Conservation (phyloP, 805 yeast species). For the Metschnikowia sp. region DNA sequence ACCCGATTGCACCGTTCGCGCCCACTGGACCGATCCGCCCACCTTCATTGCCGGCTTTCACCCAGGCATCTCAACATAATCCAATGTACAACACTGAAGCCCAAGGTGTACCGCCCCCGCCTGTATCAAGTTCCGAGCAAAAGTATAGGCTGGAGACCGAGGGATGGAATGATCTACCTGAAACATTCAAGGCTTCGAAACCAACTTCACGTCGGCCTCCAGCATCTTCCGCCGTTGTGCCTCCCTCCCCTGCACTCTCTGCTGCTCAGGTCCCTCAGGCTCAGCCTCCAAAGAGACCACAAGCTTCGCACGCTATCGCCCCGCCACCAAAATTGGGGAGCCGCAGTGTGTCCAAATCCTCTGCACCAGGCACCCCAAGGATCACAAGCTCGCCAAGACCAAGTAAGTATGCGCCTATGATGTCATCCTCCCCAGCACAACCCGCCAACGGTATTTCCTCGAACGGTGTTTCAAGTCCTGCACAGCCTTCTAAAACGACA, state of each 20-base stretch:
- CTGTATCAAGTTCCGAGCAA: constrained; percentile 9
- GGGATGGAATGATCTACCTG: constrained; percentile 73
- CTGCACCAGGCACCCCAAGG: constrained; percentile 8
- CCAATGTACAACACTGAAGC: background rate
- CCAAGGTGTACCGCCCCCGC: constrained; percentile 12
- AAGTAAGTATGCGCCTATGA: constrained; percentile 20
- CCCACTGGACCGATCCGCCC: constrained; percentile 15
- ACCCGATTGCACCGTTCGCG: constrained; percentile 1
- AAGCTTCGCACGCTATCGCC: constrained; percentile 12
- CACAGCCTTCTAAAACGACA: constrained; percentile 7
- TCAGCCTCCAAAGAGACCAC: constrained; percentile 8
- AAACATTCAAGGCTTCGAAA: constrained; percentile 37
- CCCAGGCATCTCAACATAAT: constrained; percentile 2
- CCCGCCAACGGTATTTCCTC: constrained; percentile 29
- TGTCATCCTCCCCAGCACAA: constrained; percentile 23
- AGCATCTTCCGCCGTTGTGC: constrained; percentile 35
- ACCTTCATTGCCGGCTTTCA: constrained; percentile 13
- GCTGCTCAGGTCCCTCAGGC: constrained; percentile 3
- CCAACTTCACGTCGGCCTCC: constrained; percentile 41
- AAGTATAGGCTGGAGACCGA: constrained; percentile 47
- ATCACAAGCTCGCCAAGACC: constrained; percentile 7
- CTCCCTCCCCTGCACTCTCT: constrained; percentile 5
- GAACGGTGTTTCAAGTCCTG: constrained; percentile 21
- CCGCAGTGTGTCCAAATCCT: constrained; percentile 6
- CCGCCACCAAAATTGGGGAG: constrained; percentile 15